Conservation (phyloP, 306 rosid genomes). For the peach (Prunus persica) region Prunus_persica_NCBIv2 NC_034013.1:14171501-14172000, state of each 20-base stretch:
- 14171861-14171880: constrained; percentile 14
- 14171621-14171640: neutral
- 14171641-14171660: neutral
- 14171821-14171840: constrained; percentile 22
- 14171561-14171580: neutral
- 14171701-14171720: neutral
- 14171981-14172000: neutral
- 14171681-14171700: neutral
- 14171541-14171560: constrained; percentile 52
- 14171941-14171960: too few relatives aligned
- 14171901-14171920: neutral
- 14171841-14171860: constrained; percentile 16
- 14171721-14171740: neutral
- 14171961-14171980: neutral
- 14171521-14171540: constrained; percentile 55
- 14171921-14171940: too few relatives aligned
- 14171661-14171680: neutral
- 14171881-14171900: neutral
- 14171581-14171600: constrained; percentile 15
- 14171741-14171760: neutral
- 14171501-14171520: constrained; percentile 58
- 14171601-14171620: neutral
- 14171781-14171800: neutral
- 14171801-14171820: constrained; percentile 26
- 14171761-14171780: neutral